A percentile compares a stretch with the other conserved stretches of the same genome.
Conservation (phyloP, 1,284 basidiomycete genomes). For the Fomitopsis pinicola region DNA sequence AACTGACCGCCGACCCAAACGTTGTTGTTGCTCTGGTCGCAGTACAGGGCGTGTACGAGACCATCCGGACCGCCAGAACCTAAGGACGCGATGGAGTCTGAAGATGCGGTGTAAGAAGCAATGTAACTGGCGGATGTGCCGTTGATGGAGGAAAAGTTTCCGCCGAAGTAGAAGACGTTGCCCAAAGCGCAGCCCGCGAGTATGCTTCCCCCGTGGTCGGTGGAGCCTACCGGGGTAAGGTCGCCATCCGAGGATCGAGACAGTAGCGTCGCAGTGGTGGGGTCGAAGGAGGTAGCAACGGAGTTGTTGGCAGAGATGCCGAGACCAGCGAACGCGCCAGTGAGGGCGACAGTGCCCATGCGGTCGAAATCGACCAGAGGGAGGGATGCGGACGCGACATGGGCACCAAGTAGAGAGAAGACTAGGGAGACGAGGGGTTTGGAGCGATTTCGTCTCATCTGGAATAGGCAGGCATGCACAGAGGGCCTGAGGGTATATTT, state of each 20-base stretch:
- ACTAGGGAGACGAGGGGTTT: slow-evolving; percentile 9
- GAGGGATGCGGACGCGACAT: slow-evolving; percentile 50
- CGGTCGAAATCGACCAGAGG: slow-evolving; percentile 86
- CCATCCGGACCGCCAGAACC: slow-evolving; percentile 67
- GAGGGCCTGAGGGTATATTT: slow-evolving; percentile 20
- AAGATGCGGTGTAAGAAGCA: slow-evolving; percentile 65
- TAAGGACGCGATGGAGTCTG: slow-evolving; percentile 55
- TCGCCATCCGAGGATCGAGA: slow-evolving; percentile 61
- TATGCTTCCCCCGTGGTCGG: slow-evolving; percentile 67
- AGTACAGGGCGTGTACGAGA: slow-evolving; percentile 73
- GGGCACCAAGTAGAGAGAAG: slow-evolving; percentile 23
- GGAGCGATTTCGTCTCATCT: slow-evolving; percentile 13
- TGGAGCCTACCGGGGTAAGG: slow-evolving; percentile 60
- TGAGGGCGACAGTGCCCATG: slow-evolving; percentile 86
- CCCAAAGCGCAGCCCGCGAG: slow-evolving; percentile 60
- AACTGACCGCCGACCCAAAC: slow-evolving; percentile 90
- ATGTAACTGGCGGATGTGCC: slow-evolving; percentile 60
- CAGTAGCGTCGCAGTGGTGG: slow-evolving; percentile 65
- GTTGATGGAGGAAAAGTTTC: slow-evolving; percentile 68
- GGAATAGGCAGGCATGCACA: slow-evolving; percentile 9
- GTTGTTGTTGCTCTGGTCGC: slow-evolving; percentile 66
- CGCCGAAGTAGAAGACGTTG: slow-evolving; percentile 69
- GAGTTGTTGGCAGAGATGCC: slow-evolving; percentile 64
- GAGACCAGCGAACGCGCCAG: slow-evolving; percentile 84
- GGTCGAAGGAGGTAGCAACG: slow-evolving; percentile 54